A percentile compares a stretch with the other conserved stretches of the same genome.
These are phyloP conservation scores for Fraxinus platypoda DNA, from an alignment of 305 asterid species.

Conservation along the genomic window DNA sequence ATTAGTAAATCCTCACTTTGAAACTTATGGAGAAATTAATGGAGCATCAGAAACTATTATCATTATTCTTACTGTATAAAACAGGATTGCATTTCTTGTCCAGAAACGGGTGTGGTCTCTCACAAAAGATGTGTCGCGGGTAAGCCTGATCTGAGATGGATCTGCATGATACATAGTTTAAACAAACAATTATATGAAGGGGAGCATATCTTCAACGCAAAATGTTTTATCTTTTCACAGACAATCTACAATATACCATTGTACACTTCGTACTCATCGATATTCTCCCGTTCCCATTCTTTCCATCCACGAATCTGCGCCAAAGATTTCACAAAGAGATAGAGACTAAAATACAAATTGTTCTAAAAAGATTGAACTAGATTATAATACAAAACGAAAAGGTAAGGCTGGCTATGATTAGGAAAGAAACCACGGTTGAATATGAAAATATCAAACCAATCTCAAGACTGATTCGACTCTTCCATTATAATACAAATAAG, in stretches of 20 bases:
- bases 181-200: not conserved
- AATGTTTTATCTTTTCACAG: not conserved
- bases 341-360: not conserved
- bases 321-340: conserved; percentile 1
- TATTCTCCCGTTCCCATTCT: conserved; percentile 66
- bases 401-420: not conserved
- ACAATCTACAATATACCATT: conserved; percentile 41
- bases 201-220: not conserved
- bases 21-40: not conserved
- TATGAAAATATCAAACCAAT: not conserved
- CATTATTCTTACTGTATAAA: conserved; percentile 49
- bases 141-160: conserved; percentile 64
- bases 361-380: not conserved
- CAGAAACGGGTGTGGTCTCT: conserved; percentile 52
- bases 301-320: conserved; percentile 90
- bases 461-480: not conserved
- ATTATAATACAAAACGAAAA: not conserved
- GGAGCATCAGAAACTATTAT: not conserved
- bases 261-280: conserved; percentile 33
- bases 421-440: not conserved
- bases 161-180: conserved; percentile 33
- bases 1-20: not conserved
- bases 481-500: not conserved
- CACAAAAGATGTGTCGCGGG: conserved; percentile 72
- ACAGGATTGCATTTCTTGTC: conserved; percentile 53